Conservation (phyloP, 208 protist genomes). For the Acanthamoeba triangularis region DNA sequence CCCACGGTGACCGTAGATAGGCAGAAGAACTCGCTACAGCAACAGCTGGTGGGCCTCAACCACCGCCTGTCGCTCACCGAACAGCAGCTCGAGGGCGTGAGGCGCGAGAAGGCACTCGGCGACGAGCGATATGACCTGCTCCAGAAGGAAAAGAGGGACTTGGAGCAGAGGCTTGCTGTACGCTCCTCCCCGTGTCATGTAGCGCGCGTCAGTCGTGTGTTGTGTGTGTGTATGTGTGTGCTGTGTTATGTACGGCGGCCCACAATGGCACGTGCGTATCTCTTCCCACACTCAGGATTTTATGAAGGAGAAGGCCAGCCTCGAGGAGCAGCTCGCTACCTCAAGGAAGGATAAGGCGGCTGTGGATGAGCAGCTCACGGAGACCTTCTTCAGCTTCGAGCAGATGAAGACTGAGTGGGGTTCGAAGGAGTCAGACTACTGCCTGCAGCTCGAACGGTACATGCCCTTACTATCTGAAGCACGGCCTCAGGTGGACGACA, state of each 20-base stretch:
- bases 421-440: background rate
- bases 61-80: slow-evolving; percentile 61
- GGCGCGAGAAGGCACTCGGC: slow-evolving; percentile 3
- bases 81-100: slow-evolving; percentile 50
- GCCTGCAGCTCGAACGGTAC: background rate
- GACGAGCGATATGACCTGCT: background rate
- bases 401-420: slow-evolving; percentile 42
- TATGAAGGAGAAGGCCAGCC: background rate
- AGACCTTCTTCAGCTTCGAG: slow-evolving; percentile 73
- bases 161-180: slow-evolving; percentile 12
- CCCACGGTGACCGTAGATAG: background rate
- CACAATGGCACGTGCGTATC: background rate
- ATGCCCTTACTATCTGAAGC: background rate
- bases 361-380: slow-evolving; percentile 77
- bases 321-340: background rate
- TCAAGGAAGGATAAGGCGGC: slow-evolving; percentile 24
- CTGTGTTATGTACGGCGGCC: too few relatives aligned
- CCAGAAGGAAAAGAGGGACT: slow-evolving; percentile 21
- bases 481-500: background rate
- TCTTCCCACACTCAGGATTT: background rate
- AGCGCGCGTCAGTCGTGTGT: background rate
- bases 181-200: background rate
- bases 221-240: background rate
- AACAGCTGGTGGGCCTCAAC: slow-evolving; percentile 50
- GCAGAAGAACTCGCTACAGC: slow-evolving; percentile 10